phyloP scores from a whole-genome alignment of 176 grass and related monocot species.

The Eleusine coracana region DNA sequence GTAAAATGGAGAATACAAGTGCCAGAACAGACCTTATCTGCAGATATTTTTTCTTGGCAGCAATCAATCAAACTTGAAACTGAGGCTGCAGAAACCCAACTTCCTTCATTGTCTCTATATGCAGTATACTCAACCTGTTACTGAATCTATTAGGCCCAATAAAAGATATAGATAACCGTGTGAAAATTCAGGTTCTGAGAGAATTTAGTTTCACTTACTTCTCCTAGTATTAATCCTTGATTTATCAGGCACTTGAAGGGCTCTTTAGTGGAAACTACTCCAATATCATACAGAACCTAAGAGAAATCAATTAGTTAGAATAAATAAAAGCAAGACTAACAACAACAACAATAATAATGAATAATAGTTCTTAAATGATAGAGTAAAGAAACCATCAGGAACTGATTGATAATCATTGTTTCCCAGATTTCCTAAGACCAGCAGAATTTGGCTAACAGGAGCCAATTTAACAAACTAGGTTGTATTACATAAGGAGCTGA shows the following conservation, averaged over 20 bases:
- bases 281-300: conserved; percentile 97
- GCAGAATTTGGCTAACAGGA: conserved; percentile 15
- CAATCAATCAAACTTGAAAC: conserved; percentile 51
- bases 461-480: neutral
- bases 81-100: conserved; percentile 79
- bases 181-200: neutral
- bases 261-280: conserved; percentile 92
- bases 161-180: conserved; percentile 5
- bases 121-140: conserved; percentile 89
- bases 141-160: conserved; percentile 38
- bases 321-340: neutral
- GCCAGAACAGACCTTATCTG: conserved; percentile 64
- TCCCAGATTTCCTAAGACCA: neutral
- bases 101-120: conserved; percentile 78
- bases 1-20: conserved; percentile 17
- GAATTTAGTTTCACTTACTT: conserved; percentile 65
- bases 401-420: neutral
- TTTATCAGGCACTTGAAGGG: conserved; percentile 98
- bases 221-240: conserved; percentile 97
- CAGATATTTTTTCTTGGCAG: conserved; percentile 81
- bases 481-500: neutral
- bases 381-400: neutral
- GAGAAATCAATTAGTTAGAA: conserved; percentile 42
- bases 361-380: neutral
- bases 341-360: neutral